Evolutionary conservation across 306 rosid species (phyloP).

Genomic region (Erythrophleum fordii): DNA sequence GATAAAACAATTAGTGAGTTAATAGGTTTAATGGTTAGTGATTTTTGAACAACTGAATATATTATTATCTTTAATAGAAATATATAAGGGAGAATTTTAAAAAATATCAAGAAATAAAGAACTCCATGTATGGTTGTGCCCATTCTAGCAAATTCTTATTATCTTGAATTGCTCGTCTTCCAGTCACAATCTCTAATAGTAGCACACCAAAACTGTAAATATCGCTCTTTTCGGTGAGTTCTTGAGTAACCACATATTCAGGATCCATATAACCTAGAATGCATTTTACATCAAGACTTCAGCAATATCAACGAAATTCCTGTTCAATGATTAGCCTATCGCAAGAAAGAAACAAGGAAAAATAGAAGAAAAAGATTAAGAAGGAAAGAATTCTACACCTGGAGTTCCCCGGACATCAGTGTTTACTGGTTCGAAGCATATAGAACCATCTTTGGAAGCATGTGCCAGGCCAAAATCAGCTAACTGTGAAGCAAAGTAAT

Average conservation of each 20-base stretch:
- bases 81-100: too few relatives aligned
- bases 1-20: too few relatives aligned
- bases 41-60: too few relatives aligned
- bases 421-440: constrained; percentile 86
- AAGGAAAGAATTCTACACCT: constrained; percentile 52
- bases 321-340: not conserved
- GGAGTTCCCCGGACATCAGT: constrained; percentile 95
- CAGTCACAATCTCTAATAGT: constrained; percentile 85
- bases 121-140: constrained; percentile 67
- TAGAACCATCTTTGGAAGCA: constrained; percentile 84
- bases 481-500: constrained; percentile 56
- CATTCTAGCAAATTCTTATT: constrained; percentile 85
- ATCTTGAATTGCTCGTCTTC: constrained; percentile 83
- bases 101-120: too few relatives aligned
- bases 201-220: constrained; percentile 93
- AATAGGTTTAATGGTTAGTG: too few relatives aligned
- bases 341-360: not conserved
- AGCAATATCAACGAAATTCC: constrained; percentile 9
- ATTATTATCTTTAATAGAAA: too few relatives aligned
- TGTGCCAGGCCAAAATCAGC: constrained; percentile 99
- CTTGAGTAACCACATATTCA: constrained; percentile 88
- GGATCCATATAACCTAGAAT: constrained; percentile 98
- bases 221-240: constrained; percentile 94
- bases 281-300: constrained; percentile 41
- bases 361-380: not conserved